Evolutionary conservation across 768 basidiomycete genomes (phyloP), one percentile per base, ranked within the genome.

Genomic region (Hericium alpestre): DNA sequence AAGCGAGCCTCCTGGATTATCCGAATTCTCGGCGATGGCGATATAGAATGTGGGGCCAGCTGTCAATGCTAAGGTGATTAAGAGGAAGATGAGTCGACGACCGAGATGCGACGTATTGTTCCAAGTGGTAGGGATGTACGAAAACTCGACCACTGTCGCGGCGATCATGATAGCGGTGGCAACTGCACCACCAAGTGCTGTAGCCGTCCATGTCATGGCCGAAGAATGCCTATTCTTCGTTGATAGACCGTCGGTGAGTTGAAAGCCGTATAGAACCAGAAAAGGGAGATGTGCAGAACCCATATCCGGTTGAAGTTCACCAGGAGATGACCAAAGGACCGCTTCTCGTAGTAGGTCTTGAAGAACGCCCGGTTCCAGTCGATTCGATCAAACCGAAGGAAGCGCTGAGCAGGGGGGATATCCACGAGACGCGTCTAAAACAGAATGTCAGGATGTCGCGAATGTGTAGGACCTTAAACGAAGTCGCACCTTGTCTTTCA

Each of bases 291-390:
- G 73, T 98, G 96, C 61, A 95, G 87, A 71, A 98, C 93, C 94
- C 96, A 99, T 64, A 99, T 91, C 50, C 95, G 90, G 75, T 98
- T 98, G 77, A 99, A 99, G 78, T 99, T 97, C 80, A 99, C 94
- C 58, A 98, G 80, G 1, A 98, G 79, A 70, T 99, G 96, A 41
- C 93, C 89, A 70, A 95, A 92, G 0, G 94, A 94, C 32, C 96
- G 92, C 67, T 93, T 93, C 71, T 99, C 96, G 61, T 87, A 93
- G 72, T 98, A 99, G 0, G 95, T 98, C 76, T 99, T 98, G 89
- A 93, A 96, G 73, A 98, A 98, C 3, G 86, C 94, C 25, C 86
- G 79, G 65, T 87, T 87, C 96, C 96, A 99, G 61, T 98, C 95
- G 64, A 99, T 85, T 52, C 90, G 84, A 70, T 95, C 93, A 61